Base-by-base conservation (phyloP, 257 asterid species). In the Orobanche coerulescens region DNA sequence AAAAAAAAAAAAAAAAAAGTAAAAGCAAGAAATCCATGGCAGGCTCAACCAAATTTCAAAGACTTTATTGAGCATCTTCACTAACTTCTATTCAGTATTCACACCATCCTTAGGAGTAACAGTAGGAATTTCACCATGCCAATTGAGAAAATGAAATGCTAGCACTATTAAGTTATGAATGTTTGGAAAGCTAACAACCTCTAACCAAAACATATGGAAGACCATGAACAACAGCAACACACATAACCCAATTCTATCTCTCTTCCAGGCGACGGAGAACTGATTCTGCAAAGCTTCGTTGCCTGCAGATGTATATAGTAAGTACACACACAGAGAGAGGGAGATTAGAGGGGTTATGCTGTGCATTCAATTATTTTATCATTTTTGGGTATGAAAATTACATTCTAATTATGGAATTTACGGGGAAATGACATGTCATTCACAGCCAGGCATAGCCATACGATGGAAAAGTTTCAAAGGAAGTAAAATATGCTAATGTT, bases 281-380 rank as follows among this genome's bases (percentile, higher is more conserved):
- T 2, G 87, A 82, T 48, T 88, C 95, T 8, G 95, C 95, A 65
- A 88, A 88, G 77, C 87, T 79, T 63, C 81, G 87, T 72, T 88
- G 96, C 91, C 95, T 84, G 89, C 73, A 80, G 48, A 73, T 40
- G 24, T 22, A 49, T 23, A 34, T 26, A 25, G 37, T 25, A n/a
- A n/a, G n/a, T n/a, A n/a, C n/a, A n/a, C n/a, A n/a, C n/a, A n/a
- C n/a, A n/a, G n/a, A 33, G 25, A 57, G 26, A 40, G 3, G 28
- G 1, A 37, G 31, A 52, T 59, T 23, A 58, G 65, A 40, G 33
- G 51, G 50, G 43, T 37, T 19, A 6, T 16, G 26, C 4, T 19
- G 8, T 16, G 26, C 4, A 14, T 26, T 56, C 18, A 49, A 5
- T 42, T 30, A 48, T 18, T 6, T 11, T 3, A 36, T 33, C 16